Evolutionary conservation across 805 yeast genomes (phyloP).

Genomic region (Nakazawaea molendinolei): DNA sequence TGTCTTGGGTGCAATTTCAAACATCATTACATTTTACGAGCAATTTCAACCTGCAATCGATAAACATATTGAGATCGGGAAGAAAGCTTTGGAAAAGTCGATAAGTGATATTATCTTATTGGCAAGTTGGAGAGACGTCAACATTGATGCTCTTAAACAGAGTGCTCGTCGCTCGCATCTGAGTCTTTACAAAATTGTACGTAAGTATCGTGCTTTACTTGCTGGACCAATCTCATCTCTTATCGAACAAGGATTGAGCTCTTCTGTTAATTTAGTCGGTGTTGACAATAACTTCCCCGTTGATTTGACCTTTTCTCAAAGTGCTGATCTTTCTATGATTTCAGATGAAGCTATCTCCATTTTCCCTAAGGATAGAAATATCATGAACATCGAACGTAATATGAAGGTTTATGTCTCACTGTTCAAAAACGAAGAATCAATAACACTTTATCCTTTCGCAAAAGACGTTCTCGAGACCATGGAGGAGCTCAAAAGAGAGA

Average conservation of each 20-base stretch:
- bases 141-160: slow-evolving; percentile 87
- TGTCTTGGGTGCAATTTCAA: slow-evolving; percentile 38
- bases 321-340: slow-evolving; percentile 6
- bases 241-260: slow-evolving; percentile 47
- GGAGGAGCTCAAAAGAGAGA: slow-evolving; percentile 60
- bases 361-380: slow-evolving; percentile 43
- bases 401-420: slow-evolving; percentile 41
- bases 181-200: slow-evolving; percentile 72
- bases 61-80: slow-evolving; percentile 36
- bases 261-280: background rate
- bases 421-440: slow-evolving; percentile 27
- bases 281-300: background rate
- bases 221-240: slow-evolving; percentile 42
- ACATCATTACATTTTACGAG: slow-evolving; percentile 55
- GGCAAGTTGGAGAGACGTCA: slow-evolving; percentile 97
- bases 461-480: slow-evolving; percentile 48
- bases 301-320: too few relatives aligned
- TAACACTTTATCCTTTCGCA: slow-evolving; percentile 49
- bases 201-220: slow-evolving; percentile 69
- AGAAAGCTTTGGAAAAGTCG: slow-evolving; percentile 63
- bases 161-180: slow-evolving; percentile 88
- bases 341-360: slow-evolving; percentile 25
- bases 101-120: slow-evolving; percentile 77
- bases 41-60: slow-evolving; percentile 54
- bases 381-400: slow-evolving; percentile 42